Conservation (phyloP, 2,329 filamentous ascomycete genomes). For the Sporothrix curviconia region DNA sequence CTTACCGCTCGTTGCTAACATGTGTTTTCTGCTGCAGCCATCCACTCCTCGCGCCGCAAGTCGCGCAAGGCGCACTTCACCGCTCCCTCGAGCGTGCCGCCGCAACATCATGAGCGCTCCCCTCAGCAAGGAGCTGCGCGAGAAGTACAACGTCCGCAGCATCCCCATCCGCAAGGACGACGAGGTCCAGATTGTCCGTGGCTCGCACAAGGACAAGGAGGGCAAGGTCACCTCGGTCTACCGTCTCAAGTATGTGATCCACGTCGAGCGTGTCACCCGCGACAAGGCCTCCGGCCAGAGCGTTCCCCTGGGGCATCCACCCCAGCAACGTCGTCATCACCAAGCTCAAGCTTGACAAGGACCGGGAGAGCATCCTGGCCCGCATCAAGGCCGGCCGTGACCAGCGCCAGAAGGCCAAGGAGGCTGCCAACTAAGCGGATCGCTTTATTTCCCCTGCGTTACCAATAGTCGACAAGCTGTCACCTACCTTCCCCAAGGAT, state of each 20-base stretch:
- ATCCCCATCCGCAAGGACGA: slow-evolving; percentile 98
- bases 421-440: slow-evolving; percentile 43
- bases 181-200: slow-evolving; percentile 87
- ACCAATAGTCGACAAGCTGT: neutral
- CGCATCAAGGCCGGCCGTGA: slow-evolving; percentile 77
- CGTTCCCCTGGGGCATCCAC: slow-evolving; percentile 88
- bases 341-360: slow-evolving; percentile 98
- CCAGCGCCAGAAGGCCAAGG: slow-evolving; percentile 65
- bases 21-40: slow-evolving; percentile 34
- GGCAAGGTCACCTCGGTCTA: slow-evolving; percentile 98
- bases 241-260: slow-evolving; percentile 95
- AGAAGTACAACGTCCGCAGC: slow-evolving; percentile 97
- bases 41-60: slow-evolving; percentile 90
- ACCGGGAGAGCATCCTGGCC: slow-evolving; percentile 82
- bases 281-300: slow-evolving; percentile 97
- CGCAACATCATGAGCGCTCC: slow-evolving; percentile 96
- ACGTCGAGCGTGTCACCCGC: slow-evolving; percentile 92
- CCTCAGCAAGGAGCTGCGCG: slow-evolving; percentile 92
- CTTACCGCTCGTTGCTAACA: neutral
- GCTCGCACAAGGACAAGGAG: slow-evolving; percentile 93
- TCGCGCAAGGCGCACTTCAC: slow-evolving; percentile 97
- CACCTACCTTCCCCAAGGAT: neutral
- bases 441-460: neutral
- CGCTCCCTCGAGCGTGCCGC: slow-evolving; percentile 87
- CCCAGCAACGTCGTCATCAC: slow-evolving; percentile 96